Base-by-base conservation (phyloP, 2,329 filamentous ascomycete species). In the Ceratocystis lukuohia region DNA sequence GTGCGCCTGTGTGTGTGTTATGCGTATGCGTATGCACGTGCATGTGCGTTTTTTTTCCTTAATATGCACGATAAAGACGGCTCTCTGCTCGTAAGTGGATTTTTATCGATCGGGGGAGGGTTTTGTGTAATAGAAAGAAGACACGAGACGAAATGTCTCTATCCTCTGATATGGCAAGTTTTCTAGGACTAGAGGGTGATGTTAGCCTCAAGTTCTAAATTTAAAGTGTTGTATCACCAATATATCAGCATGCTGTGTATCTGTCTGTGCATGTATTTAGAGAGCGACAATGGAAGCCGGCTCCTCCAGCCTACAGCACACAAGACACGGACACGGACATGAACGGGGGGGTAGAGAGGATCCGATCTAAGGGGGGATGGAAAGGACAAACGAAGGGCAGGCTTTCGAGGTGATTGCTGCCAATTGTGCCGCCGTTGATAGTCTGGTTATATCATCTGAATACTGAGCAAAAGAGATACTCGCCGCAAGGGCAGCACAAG, bases 81-180 rank as follows among this genome's bases (percentile, higher is more conserved):
- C 48, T 41, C 37, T 15, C 48, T 25, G 20, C 20, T 53, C 48
- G 48, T 28, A 15, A 25, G 10, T 53, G 20, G 48, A 53, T 28
- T 25, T 41, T 53, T 53, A 53, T 53, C 48, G 48, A 53, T 28
- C 22, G 48, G 15, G 15, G 15, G 20, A 53, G 37, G 15, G 20
- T 6, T 53, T 53, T 53, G 48, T 53, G 48, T 53, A 53, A 53
- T 53, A 10, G 48, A 53, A 53, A 53, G 48, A 53, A 53, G 48
- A 53, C 48, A 53, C 48, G 48, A 28, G 48, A 53, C 48, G 22
- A 28, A 53, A 22, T 53, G 22, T 41, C 37, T 41, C 37, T 41
- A 41, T 41, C 12, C 37, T 41, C 1, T 12, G 37, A 41, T 41
- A 15, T 41, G 37, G 37, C 10, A 25, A 53, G 48, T 53, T 25